Base-by-base conservation (phyloP, 495 filamentous ascomycete genomes). In the Penicilliopsis zonata region DNA sequence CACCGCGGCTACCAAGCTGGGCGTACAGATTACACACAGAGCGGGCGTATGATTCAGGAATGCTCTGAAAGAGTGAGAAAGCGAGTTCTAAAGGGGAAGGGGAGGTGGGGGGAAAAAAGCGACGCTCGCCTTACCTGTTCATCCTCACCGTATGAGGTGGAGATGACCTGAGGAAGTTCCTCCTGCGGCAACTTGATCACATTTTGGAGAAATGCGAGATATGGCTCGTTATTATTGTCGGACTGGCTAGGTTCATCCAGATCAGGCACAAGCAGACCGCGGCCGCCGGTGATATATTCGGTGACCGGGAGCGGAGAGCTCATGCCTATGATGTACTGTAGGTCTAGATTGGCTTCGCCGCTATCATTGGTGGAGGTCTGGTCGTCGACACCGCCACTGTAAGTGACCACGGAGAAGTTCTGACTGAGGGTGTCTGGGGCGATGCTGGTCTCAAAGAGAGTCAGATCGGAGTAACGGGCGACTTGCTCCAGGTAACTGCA, bases 61-160 rank as follows among this genome's bases (percentile, higher is more conserved):
- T 69, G 3, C 72, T 80, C 57, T 87, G 57, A 8, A 10, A 30
- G 13, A 7, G n/a, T 26, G 25, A 38, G 43, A 44, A 35, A 18
- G 5, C 18, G 9, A 29, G 9, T 24, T 26, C 12, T 7, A 27
- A 13, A 2, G 4, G n/a, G 5, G 4, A 12, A 5, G 14, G 4
- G n/a, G 25, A 27, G 14, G 5, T 4, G 13, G 13, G 18, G 18
- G 18, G 18, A 15, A n/a, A 2, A 22, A 33, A 22, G 14, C 13
- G 27, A 24, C 26, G n/a, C n/a, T n/a, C 3, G 18, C 4, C 30
- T 18, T 47, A 60, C 44, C 55, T 63, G 68, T 49, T 93, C 85
- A 28, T 86, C 72, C 41, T 88, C 83, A 24, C 81, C 82, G 49
- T 90, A 93, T 0, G 78, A 84, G 26, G 75, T 85, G 21, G 80